Base-by-base conservation (phyloP, 805 yeast genomes). In the Priceomyces carsonii region DNA sequence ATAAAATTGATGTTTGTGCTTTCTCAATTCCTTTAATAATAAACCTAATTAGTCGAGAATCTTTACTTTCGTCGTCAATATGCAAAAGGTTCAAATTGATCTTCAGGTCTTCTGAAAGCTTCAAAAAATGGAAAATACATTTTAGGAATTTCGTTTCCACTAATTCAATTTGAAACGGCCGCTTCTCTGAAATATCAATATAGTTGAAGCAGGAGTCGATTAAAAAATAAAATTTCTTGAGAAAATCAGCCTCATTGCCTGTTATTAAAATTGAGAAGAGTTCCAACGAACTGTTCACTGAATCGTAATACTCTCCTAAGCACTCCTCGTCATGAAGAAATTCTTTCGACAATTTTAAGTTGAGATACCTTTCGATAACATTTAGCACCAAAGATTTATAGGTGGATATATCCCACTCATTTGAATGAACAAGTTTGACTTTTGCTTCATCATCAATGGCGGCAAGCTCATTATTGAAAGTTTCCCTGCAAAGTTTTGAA, bases 221-320 rank as follows among this genome's bases (percentile, higher is more conserved):
- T 18, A 77, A 46, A 6, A 55, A 42, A n/a, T 65, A 55, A 20
- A 79, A 69, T 26, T 66, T 66, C 1, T 57, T 58, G 6, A 63
- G 64, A 37, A 82, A 80, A 35, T 76, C 70, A 0, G 62, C 33
- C 45, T 83, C 90, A 9, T 72, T 63, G 0, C 87, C 89, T 44
- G 75, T 77, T 1, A 80, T 45, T 16, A 84, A 50, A 1, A 66
- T 18, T 2, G 45, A 34, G 21, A 56, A 73, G 2, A 82, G 46
- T 3, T 67, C 62, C 27, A 84, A 57, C 1, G 74, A 59, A 60
- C 34, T 57, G 52, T 8, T 53, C 26, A 55, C 58, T 57, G 57
- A 73, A 22, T 38, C 36, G 33, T 46, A 57, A 40, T 61, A 54
- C 4, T 47, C 40, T 0, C 45, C 33, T 25, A 59, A 28, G 1